These are phyloP conservation scores for Prototheca cutis DNA, from an alignment of 163 green algal genomes.

Conservation along the genomic window DNA sequence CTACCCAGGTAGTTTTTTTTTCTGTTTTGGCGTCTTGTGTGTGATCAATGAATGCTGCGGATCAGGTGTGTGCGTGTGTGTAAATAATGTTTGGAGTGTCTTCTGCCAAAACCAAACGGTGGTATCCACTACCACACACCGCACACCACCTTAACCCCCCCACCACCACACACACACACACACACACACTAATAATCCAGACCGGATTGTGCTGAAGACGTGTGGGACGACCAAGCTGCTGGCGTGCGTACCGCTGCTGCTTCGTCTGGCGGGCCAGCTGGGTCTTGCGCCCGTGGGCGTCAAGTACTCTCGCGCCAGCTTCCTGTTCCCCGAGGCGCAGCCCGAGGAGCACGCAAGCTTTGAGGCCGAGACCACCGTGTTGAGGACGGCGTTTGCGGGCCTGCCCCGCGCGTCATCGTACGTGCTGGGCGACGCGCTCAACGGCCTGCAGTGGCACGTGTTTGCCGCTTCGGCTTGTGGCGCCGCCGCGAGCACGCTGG, in stretches of 20 bases:
- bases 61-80: no score
- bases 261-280: constrained; percentile 55
- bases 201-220: constrained; percentile 87
- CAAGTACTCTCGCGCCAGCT: constrained; percentile 89
- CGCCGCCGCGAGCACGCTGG: not conserved
- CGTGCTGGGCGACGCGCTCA: constrained; percentile 64
- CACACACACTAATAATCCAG: no score
- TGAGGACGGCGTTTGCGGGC: constrained; percentile 61
- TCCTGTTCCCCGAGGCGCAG: constrained; percentile 89
- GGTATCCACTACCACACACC: no score
- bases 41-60: no score
- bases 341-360: constrained; percentile 73
- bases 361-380: constrained; percentile 40
- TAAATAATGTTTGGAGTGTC: no score
- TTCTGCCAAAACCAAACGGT: no score
- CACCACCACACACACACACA: no score
- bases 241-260: constrained; percentile 47
- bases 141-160: no score
- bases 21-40: no score
- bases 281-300: constrained; percentile 53
- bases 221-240: constrained; percentile 95
- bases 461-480: constrained; percentile 55
- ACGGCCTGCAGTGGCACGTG: constrained; percentile 89
- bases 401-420: constrained; percentile 57
- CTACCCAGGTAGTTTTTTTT: no score